These are phyloP conservation scores for Phallus indusiatus DNA, from an alignment of 768 basidiomycete genomes.

Conservation along the genomic window DNA sequence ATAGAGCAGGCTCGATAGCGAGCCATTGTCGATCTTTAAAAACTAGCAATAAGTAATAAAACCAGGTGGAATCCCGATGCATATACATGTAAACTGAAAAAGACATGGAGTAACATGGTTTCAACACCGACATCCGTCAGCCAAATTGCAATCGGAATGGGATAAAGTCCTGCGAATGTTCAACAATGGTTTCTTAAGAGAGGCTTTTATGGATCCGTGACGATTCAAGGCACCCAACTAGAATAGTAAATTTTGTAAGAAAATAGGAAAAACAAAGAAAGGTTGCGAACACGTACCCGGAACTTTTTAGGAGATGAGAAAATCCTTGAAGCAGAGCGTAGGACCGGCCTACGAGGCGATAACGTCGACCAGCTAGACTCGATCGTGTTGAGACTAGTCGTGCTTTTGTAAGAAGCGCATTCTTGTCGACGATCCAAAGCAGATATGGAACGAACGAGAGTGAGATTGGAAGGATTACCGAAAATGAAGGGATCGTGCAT, in stretches of 20 bases:
- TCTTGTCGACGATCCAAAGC: constrained; percentile 2
- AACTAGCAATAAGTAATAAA: not conserved
- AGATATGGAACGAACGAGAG: constrained; percentile 1
- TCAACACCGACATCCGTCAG: not conserved
- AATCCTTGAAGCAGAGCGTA: not conserved
- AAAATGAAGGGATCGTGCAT: not conserved
- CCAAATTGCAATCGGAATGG: not conserved
- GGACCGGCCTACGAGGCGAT: not conserved
- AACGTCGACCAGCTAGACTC: not conserved
- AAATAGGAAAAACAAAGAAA: not conserved
- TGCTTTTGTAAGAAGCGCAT: not conserved
- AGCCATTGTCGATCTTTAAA: not conserved
- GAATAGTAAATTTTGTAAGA: not conserved
- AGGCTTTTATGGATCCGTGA: not conserved
- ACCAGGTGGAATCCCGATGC: not conserved
- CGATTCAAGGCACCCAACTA: not conserved
- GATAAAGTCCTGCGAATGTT: not conserved
- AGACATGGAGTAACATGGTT: not conserved
- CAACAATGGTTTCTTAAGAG: not conserved
- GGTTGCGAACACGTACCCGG: not conserved
- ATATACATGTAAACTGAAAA: no score
- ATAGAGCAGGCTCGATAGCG: not conserved
- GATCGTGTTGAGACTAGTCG: not conserved
- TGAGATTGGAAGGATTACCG: constrained; percentile 5
- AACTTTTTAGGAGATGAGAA: constrained; percentile 2